Conservation (phyloP, 441 rosid species). For the Macaranga tanarius region DNA sequence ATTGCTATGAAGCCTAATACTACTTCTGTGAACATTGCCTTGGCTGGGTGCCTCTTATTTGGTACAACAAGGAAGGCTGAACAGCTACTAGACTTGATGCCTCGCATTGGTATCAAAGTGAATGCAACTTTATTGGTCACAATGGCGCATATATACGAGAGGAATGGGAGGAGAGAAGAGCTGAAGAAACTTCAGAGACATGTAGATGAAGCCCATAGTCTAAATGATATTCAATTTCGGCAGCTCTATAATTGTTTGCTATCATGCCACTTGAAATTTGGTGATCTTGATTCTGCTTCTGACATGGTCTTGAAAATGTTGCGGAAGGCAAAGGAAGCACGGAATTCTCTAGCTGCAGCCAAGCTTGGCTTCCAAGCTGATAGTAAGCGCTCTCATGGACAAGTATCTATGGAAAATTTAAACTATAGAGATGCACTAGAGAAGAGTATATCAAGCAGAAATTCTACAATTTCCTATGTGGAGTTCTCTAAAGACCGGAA, state of each 20-base stretch:
- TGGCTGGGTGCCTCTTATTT: slow-evolving; percentile 77
- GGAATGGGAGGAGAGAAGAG: slow-evolving; percentile 84
- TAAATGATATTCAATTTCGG: slow-evolving; percentile 64
- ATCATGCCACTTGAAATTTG: slow-evolving; percentile 74
- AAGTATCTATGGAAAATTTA: slow-evolving; percentile 28
- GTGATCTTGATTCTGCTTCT: slow-evolving; percentile 77
- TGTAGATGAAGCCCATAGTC: slow-evolving; percentile 67
- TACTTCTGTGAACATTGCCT: slow-evolving; percentile 59
- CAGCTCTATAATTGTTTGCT: slow-evolving; percentile 78
- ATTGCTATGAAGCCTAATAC: slow-evolving; percentile 88
- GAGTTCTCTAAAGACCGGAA: slow-evolving; percentile 57
- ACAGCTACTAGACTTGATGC: slow-evolving; percentile 82
- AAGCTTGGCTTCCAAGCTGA: slow-evolving; percentile 32
- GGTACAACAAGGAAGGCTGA: slow-evolving; percentile 85
- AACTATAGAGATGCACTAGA: slow-evolving; percentile 25
- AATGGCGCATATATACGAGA: slow-evolving; percentile 84
- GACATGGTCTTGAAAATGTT: slow-evolving; percentile 88
- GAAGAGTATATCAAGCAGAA: slow-evolving; percentile 15
- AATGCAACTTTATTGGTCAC: slow-evolving; percentile 58
- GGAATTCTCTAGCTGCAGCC: slow-evolving; percentile 65
- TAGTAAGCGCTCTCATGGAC: slow-evolving; percentile 26
- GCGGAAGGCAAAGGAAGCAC: slow-evolving; percentile 68
- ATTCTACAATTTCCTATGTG: slow-evolving; percentile 40
- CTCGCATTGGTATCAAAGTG: slow-evolving; percentile 56
- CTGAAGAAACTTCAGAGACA: slow-evolving; percentile 79